Evolutionary conservation across 2,329 filamentous ascomycete genomes (phyloP), one percentile per base, ranked within the genome.

Genomic region (Arthrobotrys iridis): DNA sequence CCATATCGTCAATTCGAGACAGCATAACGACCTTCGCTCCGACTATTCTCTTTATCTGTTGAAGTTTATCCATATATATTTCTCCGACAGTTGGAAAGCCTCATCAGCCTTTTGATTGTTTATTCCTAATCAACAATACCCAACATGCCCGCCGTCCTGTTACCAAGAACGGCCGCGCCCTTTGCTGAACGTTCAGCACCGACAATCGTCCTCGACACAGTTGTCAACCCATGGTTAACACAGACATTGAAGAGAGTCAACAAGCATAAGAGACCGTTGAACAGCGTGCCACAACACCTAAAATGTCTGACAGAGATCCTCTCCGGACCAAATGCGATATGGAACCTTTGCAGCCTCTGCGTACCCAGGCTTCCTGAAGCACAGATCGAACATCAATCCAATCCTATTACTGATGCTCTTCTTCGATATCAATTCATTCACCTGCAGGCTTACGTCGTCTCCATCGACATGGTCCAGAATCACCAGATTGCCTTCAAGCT

Each of bases 401-500:
- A 90, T 83, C 91, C 91, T 48, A 85, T 96, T 78, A 86, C 94
- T 78, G 93, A 97, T 84, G 92, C 91, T 77, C 85, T 97, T 77
- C 93, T 91, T 87, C 96, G 96, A 87, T 95, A 94, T 83, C 91
- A 96, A 85, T 88, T 97, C 81, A 86, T 97, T 81, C 93, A 97
- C 82, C 85, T 98, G 79, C 93, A 98, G 84, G 95, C 95, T 60
- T 99, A 99, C 83, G 94, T 98, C 79, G 95, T 99, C 76, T 94
- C 98, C 83, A 93, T 99, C 83, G 95, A 99, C 85, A 97, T 98
- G 93, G 94, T 99, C 74, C 89, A 96, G 80, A 91, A 93, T 83
- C 95, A 96, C 82, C 95, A 98, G 85, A 93, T 99, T 81, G 95
- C 93, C 79, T 98, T 93, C 88, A 99, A 99, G 87, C 88, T 99